These are phyloP conservation scores for Cryptococcus sp. DNA, from an alignment of 1,284 basidiomycete genomes.

Conservation along the genomic window DNA sequence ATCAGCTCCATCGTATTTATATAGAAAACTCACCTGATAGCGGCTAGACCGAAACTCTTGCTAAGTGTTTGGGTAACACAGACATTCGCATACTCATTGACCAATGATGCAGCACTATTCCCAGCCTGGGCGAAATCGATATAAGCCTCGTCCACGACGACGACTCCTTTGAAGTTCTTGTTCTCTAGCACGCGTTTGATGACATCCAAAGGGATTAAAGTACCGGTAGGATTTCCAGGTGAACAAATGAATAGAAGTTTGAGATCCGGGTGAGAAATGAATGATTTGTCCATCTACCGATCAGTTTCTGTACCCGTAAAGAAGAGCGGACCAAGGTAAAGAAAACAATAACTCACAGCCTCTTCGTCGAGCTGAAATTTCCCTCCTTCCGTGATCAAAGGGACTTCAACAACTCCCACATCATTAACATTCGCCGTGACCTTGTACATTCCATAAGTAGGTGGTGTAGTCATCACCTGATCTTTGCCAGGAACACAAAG, in stretches of 20 bases:
- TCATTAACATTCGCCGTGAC: conserved; percentile 97
- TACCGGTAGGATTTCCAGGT: conserved; percentile 95
- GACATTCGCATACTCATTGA: conserved; percentile 80
- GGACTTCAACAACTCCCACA: conserved; percentile 74
- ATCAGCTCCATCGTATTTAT: not conserved
- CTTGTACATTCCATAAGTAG: conserved; percentile 97
- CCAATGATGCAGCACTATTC: conserved; percentile 61
- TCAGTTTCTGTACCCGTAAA: too few relatives aligned
- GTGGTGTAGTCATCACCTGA: conserved; percentile 80
- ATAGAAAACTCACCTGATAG: conserved; percentile 66
- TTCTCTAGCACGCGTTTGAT: conserved; percentile 74
- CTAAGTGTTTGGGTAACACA: conserved; percentile 93
- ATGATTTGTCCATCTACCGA: conserved; percentile 63
- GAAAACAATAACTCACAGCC: conserved; percentile 55
- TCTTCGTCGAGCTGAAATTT: conserved; percentile 74
- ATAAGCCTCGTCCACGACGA: conserved; percentile 96
- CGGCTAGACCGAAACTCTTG: conserved; percentile 94
- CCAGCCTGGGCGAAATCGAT: conserved; percentile 78
- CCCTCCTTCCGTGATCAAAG: conserved; percentile 68
- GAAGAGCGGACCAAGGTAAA: too few relatives aligned
- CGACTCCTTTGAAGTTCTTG: conserved; percentile 77
- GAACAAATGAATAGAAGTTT: conserved; percentile 95
- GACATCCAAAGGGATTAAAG: conserved; percentile 68
- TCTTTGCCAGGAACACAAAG: conserved; percentile 77
- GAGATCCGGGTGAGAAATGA: conserved; percentile 66